These are phyloP conservation scores for Aspergillus udagawae DNA, from an alignment of 2,329 filamentous ascomycete species.

Conservation along the genomic window DNA sequence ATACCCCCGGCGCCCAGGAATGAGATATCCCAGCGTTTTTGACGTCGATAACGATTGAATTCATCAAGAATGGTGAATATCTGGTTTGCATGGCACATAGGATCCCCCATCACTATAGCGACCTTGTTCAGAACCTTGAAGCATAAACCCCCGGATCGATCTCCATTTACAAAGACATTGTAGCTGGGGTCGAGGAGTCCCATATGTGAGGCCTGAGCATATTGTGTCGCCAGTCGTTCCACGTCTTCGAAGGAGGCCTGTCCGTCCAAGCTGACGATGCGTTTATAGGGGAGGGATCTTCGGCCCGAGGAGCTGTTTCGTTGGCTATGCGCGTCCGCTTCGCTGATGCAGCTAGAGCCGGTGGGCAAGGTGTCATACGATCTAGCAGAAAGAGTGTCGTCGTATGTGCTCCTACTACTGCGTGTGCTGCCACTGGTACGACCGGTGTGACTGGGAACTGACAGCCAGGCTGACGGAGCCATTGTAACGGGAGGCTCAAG, in stretches of 20 bases:
- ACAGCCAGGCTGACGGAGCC: background rate
- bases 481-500: background rate
- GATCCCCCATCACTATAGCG: background rate
- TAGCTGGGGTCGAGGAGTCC: background rate
- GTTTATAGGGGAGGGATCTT: background rate
- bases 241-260: background rate
- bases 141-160: background rate
- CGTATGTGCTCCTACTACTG: background rate
- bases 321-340: background rate
- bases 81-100: background rate
- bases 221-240: background rate
- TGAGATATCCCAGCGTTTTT: background rate
- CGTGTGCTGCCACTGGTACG: background rate
- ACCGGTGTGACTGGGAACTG: background rate
- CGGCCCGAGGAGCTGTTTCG: background rate
- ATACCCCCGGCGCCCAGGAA: background rate
- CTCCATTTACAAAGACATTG: background rate
- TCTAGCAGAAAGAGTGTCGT: background rate
- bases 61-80: background rate
- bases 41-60: background rate
- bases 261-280: background rate
- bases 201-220: background rate
- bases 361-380: background rate
- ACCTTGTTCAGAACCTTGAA: background rate
- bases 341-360: background rate